Evolutionary conservation across 306 rosid genomes (phyloP).

Genomic region (Prunus mongolica): DNA sequence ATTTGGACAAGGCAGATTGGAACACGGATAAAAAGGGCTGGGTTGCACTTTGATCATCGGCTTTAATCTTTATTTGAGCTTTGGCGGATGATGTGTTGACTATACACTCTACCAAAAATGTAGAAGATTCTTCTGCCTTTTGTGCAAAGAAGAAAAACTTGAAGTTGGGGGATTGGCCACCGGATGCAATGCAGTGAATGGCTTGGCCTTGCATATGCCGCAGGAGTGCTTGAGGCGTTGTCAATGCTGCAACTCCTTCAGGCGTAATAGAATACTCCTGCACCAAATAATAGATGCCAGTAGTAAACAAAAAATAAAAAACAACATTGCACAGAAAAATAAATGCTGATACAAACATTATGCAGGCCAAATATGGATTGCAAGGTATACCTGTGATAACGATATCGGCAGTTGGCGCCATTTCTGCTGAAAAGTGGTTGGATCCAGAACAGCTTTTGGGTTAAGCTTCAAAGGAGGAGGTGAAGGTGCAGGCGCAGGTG

Average conservation of each 20-base stretch:
- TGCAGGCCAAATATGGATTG: not conserved
- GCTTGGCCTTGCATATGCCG: conserved; percentile 86
- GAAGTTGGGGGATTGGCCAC: conserved; percentile 86
- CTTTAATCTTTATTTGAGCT: conserved; percentile 82
- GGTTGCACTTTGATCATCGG: conserved; percentile 76
- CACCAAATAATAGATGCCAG: conserved; percentile 16
- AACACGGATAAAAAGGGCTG: conserved; percentile 69
- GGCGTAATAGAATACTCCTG: conserved; percentile 77
- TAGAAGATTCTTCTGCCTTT: conserved; percentile 67
- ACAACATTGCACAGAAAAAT: not conserved
- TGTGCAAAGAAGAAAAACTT: conserved; percentile 99
- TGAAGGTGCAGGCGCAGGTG: conserved; percentile 50
- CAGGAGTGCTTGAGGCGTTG: conserved; percentile 60
- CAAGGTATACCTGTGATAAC: conserved; percentile 62
- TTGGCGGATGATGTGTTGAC: conserved; percentile 85
- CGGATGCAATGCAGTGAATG: conserved; percentile 91
- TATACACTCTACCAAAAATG: conserved; percentile 84
- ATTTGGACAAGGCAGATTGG: conserved; percentile 84
- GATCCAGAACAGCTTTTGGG: conserved; percentile 80
- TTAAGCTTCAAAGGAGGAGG: conserved; percentile 79
- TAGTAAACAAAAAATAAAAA: not conserved
- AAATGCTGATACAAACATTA: not conserved
- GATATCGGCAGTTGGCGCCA: conserved; percentile 97
- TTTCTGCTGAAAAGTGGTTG: conserved; percentile 90
- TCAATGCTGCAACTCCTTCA: conserved; percentile 62